Conservation (phyloP, 495 filamentous ascomycete genomes). For the Platismatia glauca region DNA sequence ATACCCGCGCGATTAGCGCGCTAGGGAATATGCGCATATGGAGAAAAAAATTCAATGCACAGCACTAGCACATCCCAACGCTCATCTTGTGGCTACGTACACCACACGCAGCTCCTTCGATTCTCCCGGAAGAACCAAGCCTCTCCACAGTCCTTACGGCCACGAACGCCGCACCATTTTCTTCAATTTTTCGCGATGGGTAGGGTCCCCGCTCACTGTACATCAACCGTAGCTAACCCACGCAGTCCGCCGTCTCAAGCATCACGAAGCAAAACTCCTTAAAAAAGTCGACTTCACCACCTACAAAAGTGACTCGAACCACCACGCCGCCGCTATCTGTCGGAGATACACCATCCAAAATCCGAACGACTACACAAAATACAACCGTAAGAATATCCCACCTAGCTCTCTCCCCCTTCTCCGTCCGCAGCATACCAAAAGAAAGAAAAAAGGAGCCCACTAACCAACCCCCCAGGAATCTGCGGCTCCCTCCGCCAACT, state of each 20-base stretch:
- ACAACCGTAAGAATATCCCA: conserved; percentile 46
- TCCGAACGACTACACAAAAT: conserved; percentile 75
- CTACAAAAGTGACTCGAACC: conserved; percentile 79
- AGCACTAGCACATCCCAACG: too few relatives aligned
- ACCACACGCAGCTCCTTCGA: too few relatives aligned
- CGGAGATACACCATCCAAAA: conserved; percentile 85
- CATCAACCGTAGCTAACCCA: conserved; percentile 18
- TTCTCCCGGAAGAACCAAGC: too few relatives aligned
- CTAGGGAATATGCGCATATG: not conserved
- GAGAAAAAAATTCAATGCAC: not conserved
- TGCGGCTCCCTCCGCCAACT: conserved; percentile 79
- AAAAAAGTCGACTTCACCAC: conserved; percentile 92
- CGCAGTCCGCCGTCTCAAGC: conserved; percentile 88
- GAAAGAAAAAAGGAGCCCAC: not conserved
- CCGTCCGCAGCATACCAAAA: not conserved
- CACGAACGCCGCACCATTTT: too few relatives aligned
- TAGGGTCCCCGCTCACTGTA: not conserved
- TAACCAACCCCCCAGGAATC: conserved; percentile 32
- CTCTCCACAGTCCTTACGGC: too few relatives aligned
- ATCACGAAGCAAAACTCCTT: conserved; percentile 81
- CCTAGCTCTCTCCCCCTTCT: not conserved
- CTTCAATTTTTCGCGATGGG: not conserved
- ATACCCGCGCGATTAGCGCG: conserved; percentile 2
- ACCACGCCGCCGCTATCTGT: conserved; percentile 70
- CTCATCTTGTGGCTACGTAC: too few relatives aligned